Evolutionary conservation across 1,284 basidiomycete genomes (phyloP), one percentile per base, ranked within the genome.

Genomic region (Apiotrichum brassicae): DNA sequence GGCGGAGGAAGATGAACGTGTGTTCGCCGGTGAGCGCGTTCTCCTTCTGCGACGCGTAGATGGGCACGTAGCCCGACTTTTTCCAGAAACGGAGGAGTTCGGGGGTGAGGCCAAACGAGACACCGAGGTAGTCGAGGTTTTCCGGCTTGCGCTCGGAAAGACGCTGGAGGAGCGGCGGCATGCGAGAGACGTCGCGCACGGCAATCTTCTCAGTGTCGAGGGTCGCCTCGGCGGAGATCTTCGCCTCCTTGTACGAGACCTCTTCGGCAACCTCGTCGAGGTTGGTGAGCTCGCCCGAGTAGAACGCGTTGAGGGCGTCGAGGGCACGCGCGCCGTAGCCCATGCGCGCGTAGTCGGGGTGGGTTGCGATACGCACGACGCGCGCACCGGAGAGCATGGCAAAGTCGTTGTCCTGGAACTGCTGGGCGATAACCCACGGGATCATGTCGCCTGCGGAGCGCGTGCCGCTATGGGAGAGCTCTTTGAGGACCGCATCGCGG

Each of bases 21-120:
- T 97, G 88, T 73, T 98, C 95, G 43, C 95, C 95, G 0, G 95
- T 99, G 28, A 97, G 78, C 59, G 95, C 91, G 70, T 92, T 97
- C 58, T 85, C 80, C 20, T 90, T 93, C 72, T 98, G 95, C 35
- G 93, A 84, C 22, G 97, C 75, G 67, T 97, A 98, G 18, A 98
- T 77, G 0, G 95, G 95, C 0, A 87, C 80, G 69, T 87, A 98
- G 14, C 90, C 90, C 1, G 84, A 83, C 33, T 87, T 82, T 75
- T 97, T 97, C 95, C 95, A 98, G 76, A 98, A 99, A 78, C 88
- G 79, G 46, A 98, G 80, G 1, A 99, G 78, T 60, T 83, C 83
- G 3, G 88, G 81, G 0, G 94, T 97, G 42, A 98, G 77, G 11
- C 95, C 95, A 68, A 95, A 98, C 24, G 90, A 94, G 1, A 97